Percentiles rank a stretch among this genome's conserved stretches.
These are phyloP conservation scores for Mallotus japonicus DNA, from an alignment of 441 rosid genomes.

Conservation along the genomic window DNA sequence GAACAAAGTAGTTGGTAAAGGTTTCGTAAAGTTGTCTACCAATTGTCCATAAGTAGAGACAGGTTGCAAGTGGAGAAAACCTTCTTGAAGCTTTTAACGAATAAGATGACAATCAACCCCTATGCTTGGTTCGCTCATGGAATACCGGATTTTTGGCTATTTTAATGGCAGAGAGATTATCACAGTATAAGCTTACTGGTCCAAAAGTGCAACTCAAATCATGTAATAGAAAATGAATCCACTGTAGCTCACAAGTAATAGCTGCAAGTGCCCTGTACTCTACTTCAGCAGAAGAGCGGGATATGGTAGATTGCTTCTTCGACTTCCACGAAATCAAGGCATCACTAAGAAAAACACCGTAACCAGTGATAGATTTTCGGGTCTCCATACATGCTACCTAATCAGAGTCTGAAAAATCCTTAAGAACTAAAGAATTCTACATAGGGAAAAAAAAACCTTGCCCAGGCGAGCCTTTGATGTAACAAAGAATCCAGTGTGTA, in stretches of 20 bases:
- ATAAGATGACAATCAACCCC: not conserved
- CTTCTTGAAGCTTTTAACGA: no score
- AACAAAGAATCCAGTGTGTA: not conserved
- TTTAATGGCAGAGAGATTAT: not conserved
- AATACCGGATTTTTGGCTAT: no score
- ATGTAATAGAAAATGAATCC: no score
- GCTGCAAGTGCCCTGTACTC: no score
- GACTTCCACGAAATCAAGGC: no score
- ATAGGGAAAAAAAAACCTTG: not conserved
- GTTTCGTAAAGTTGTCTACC: not conserved
- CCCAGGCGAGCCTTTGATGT: not conserved
- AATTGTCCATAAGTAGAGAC: not conserved
- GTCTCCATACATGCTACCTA: not conserved
- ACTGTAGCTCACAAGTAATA: no score
- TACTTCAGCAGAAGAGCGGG: no score
- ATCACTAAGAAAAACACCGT: no score
- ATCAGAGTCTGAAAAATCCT: not conserved
- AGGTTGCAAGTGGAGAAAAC: not conserved
- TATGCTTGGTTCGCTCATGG: no score
- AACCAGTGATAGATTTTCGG: no score
- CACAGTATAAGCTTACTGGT: not conserved
- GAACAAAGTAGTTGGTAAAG: not conserved
- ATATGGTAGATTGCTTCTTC: no score
- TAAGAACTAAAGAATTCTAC: not conserved
- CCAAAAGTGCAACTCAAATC: not conserved